A percentile compares a stretch with the other conserved stretches of the same genome.
Conservation (phyloP, 257 asterid species). For the Solanum piurae region DNA sequence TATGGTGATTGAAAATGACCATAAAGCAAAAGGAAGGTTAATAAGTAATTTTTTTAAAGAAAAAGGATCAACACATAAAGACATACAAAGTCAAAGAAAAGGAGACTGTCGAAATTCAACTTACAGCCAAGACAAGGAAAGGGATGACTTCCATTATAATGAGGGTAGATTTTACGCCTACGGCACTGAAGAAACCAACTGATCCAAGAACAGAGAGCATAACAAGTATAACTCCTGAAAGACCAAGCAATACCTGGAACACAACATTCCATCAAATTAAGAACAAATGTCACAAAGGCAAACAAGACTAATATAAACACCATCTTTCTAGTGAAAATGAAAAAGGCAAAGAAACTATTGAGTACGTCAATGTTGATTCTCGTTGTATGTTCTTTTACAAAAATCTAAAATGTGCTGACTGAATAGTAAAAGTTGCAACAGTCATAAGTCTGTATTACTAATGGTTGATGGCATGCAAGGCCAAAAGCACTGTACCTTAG, state of each 20-base stretch:
- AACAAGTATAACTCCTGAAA: slow-evolving; percentile 91
- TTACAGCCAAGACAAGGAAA: slow-evolving; percentile 96
- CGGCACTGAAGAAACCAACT: slow-evolving; percentile 92
- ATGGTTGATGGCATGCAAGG: background rate
- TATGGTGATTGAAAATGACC: background rate
- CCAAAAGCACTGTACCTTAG: slow-evolving; percentile 52
- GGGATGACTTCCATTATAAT: slow-evolving; percentile 99
- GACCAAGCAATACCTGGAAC: slow-evolving; percentile 84
- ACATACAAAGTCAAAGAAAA: background rate
- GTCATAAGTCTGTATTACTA: background rate
- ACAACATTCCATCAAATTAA: background rate
- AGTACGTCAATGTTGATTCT: background rate
- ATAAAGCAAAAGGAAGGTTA: background rate
- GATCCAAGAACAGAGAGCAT: slow-evolving; percentile 98
- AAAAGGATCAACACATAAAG: background rate
- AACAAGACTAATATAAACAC: background rate
- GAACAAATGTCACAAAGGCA: slow-evolving; percentile 1
- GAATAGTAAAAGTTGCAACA: background rate
- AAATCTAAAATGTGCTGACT: background rate
- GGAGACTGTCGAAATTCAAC: slow-evolving; percentile 20
- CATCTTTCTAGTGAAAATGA: background rate
- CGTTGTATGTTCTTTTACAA: background rate
- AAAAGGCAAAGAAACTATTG: background rate
- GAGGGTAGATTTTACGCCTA: slow-evolving; percentile 92
- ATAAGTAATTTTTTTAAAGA: background rate